Base-by-base conservation (phyloP, 495 filamentous ascomycete species). In the Pyrenula massariospora region DNA sequence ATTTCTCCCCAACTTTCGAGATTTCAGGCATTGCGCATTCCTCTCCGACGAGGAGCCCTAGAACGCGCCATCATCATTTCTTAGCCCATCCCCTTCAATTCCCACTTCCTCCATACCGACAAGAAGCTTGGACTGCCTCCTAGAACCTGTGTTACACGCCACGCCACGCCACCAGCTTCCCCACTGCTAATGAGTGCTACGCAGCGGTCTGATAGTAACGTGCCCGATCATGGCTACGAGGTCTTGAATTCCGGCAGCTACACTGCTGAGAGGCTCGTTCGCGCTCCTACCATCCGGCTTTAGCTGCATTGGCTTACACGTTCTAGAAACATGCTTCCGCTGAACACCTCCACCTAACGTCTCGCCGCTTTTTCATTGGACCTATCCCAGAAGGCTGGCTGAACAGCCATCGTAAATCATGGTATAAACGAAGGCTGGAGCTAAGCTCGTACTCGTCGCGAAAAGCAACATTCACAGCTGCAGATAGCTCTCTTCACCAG, bases 311-410 rank as follows among this genome's bases (percentile, higher is more conserved):
- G 11, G 50, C 25, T 56, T 51, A 19, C 25, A 12, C 10, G 48
- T 51, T 10, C 10, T 58, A 85, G 82, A 72, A 77, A 61, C 79
- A 87, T 73, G 77, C 82, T 24, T 82, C 77, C 52, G 75, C 83
- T 20, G 72, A 78, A 51, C 84, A 87, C 61, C 63, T 87, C 24
- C 75, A 86, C 63, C 68, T 84, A 59, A 87, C 84, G 8, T 79
- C 75, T 48, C 72, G 81, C 23, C 75, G 84, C 31, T 79, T 77
- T 63, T 87, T 87, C 66, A 84, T 87, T 59, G 84, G 84, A 10
- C 84, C 84, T 21, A 82, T 87, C 36, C 84, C 84, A 2, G 77
- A 81, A 59, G 83, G 82, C 54, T 87, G 84, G 84, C 70, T 85
- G 52, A 83, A 84, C 54, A 78, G 74, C 55, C 80, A 85, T 65